Conservation (phyloP, 1,139 yeast species). For the Saccharomyces hybrid region DNA sequence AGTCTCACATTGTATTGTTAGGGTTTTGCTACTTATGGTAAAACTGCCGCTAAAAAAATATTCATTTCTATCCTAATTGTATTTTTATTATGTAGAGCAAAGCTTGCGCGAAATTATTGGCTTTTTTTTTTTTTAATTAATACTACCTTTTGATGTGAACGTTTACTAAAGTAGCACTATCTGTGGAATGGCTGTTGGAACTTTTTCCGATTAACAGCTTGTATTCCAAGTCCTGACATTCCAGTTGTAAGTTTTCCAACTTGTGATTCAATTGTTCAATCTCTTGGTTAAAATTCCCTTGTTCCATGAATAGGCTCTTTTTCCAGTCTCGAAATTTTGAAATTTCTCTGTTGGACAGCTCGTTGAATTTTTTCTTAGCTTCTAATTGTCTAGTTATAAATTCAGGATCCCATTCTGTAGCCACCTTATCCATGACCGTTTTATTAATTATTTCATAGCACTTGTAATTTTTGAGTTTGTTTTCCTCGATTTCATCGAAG, state of each 20-base stretch:
- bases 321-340: conserved; percentile 62
- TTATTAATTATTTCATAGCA: conserved; percentile 38
- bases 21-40: background rate
- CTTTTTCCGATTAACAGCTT: background rate
- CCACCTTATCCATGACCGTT: conserved; percentile 35
- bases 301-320: conserved; percentile 47
- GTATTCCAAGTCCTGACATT: conserved; percentile 29
- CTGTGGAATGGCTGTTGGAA: conserved; percentile 1
- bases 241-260: conserved; percentile 36
- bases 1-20: background rate
- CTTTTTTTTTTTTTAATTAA: no score
- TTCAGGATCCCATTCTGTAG: conserved; percentile 42
- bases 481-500: conserved; percentile 28
- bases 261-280: conserved; percentile 40
- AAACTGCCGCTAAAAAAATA: background rate
- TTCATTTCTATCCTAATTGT: background rate
- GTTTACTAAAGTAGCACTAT: conserved; percentile 3
- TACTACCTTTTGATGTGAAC: conserved; percentile 1
- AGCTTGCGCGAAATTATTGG: background rate
- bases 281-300: conserved; percentile 48
- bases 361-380: conserved; percentile 43
- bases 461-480: conserved; percentile 33
- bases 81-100: background rate
- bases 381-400: conserved; percentile 41
- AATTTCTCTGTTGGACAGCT: conserved; percentile 47